Conservation (phyloP, 2,329 filamentous ascomycete genomes). For the Oidium heveae region DNA sequence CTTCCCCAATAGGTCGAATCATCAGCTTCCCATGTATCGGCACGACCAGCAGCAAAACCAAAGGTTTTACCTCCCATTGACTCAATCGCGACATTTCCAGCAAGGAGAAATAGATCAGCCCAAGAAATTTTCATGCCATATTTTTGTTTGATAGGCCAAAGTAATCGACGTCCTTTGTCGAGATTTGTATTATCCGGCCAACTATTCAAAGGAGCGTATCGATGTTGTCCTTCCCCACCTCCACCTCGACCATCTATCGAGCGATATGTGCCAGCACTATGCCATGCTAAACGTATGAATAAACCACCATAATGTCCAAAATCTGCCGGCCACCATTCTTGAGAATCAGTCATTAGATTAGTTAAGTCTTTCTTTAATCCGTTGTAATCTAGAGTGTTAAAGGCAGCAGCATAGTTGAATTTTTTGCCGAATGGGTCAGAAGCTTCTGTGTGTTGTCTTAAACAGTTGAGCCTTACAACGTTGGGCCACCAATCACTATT, state of each 20-base stretch:
- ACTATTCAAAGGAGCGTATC: constrained; percentile 58
- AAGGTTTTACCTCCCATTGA: constrained; percentile 51
- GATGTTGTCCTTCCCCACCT: constrained; percentile 48
- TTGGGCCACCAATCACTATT: constrained; percentile 56
- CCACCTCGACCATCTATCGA: constrained; percentile 51
- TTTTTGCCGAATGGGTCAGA: constrained; percentile 36
- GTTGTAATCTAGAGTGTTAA: constrained; percentile 45
- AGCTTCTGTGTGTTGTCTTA: constrained; percentile 40
- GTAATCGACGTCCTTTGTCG: constrained; percentile 55
- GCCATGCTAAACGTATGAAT: constrained; percentile 63
- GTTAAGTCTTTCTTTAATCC: constrained; percentile 49
- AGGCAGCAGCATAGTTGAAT: constrained; percentile 48
- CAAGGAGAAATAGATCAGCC: constrained; percentile 46
- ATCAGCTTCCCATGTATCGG: constrained; percentile 51
- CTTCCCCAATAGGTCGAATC: constrained; percentile 56
- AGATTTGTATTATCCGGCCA: constrained; percentile 60
- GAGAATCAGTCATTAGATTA: constrained; percentile 51
- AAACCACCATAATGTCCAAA: constrained; percentile 62
- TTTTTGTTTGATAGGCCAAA: constrained; percentile 69
- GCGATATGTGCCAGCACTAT: constrained; percentile 56
- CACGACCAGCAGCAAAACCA: constrained; percentile 47
- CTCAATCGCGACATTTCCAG: constrained; percentile 55
- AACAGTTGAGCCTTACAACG: constrained; percentile 39
- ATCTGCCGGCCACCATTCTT: constrained; percentile 64
- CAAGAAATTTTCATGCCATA: constrained; percentile 65